These are phyloP conservation scores for Helianthus annuus DNA, from an alignment of 129 eudicot species.

Conservation along the genomic window HanXRQr2.0-SUNRISE NC_035439.2:89374633-89375132, in stretches of 20 bases:
- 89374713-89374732: too few species aligned
- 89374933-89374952: not conserved
- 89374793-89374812: too few species aligned
- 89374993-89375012: constrained; percentile 65
- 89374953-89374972: not conserved
- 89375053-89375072: constrained; percentile 97
- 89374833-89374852: constrained; percentile 72
- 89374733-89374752: too few species aligned
- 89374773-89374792: too few species aligned
- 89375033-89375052: constrained; percentile 75
- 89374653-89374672: constrained; percentile 84
- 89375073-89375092: constrained; percentile 98
- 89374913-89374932: constrained; percentile 29
- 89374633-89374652: constrained; percentile 79
- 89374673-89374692: constrained; percentile 75
- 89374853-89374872: constrained; percentile 82
- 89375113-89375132: not conserved
- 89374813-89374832: constrained; percentile 44
- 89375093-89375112: constrained; percentile 16
- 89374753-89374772: too few species aligned
- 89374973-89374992: constrained; percentile 63
- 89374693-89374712: too few species aligned
- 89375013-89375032: constrained; percentile 53
- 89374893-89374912: constrained; percentile 82
- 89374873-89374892: constrained; percentile 95